Conservation (phyloP, 2,329 filamentous ascomycete species). For the Colletotrichum sp. region DNA sequence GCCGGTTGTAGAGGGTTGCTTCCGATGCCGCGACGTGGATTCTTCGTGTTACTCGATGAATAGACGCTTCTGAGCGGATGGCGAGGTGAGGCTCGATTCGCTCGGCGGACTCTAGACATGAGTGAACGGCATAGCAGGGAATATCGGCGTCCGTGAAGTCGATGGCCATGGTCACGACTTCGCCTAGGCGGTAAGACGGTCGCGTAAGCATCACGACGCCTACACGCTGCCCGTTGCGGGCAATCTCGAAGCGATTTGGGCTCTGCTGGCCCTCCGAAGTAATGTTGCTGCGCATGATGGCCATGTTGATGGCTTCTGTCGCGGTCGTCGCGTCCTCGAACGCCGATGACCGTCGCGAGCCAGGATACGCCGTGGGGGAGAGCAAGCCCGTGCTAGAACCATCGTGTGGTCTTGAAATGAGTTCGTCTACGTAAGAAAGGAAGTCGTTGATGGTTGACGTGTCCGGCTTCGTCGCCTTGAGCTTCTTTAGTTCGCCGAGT, state of each 20-base stretch:
- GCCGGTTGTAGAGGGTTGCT: conserved; percentile 79
- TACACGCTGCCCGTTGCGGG: conserved; percentile 88
- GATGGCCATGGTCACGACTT: conserved; percentile 82
- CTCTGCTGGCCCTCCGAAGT: conserved; percentile 73
- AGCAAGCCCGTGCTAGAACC: conserved; percentile 66
- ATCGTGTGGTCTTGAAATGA: conserved; percentile 66
- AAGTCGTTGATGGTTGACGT: conserved; percentile 64
- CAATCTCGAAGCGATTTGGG: conserved; percentile 94
- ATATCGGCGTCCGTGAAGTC: conserved; percentile 82
- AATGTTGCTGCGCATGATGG: conserved; percentile 83
- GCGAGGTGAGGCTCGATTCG: conserved; percentile 81
- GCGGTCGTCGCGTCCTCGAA: conserved; percentile 65
- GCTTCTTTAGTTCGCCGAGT: conserved; percentile 20
- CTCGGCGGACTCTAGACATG: conserved; percentile 86
- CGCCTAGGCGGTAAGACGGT: conserved; percentile 87
- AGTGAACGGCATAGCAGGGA: conserved; percentile 84
- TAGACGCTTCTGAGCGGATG: conserved; percentile 82
- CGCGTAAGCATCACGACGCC: conserved; percentile 89
- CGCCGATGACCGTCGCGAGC: conserved; percentile 60
- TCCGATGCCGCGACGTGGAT: conserved; percentile 81
- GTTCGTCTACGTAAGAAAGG: conserved; percentile 76
- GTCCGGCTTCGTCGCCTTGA: conserved; percentile 19
- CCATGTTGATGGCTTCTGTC: conserved; percentile 89
- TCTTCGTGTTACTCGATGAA: conserved; percentile 85
- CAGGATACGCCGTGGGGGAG: conserved; percentile 69